phyloP scores from a whole-genome alignment of 768 basidiomycete genomes.

The Crucibulum laeve region DNA sequence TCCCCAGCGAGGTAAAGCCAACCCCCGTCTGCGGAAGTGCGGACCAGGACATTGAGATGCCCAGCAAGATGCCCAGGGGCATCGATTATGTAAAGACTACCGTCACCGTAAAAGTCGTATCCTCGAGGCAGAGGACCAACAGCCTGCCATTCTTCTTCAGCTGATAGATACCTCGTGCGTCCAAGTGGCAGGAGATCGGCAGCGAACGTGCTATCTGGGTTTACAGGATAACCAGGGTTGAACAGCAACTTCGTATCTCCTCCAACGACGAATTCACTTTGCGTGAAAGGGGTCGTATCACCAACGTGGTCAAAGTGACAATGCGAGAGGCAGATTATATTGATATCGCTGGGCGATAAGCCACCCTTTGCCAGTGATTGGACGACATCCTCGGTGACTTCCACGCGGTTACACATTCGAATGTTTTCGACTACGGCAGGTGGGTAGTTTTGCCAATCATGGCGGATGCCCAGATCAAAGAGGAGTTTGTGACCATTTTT shows the following conservation, averaged over 20 bases:
- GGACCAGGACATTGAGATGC: constrained; percentile 49
- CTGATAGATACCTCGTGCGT: not conserved
- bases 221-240: constrained; percentile 34
- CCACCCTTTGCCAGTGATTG: constrained; percentile 49
- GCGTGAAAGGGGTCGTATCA: constrained; percentile 38
- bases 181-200: constrained; percentile 27
- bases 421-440: constrained; percentile 25
- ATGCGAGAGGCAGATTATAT: constrained; percentile 45
- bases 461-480: constrained; percentile 54
- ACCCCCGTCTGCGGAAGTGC: constrained; percentile 49
- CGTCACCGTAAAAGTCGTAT: constrained; percentile 52
- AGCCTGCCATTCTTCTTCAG: not conserved
- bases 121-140: not conserved
- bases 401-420: constrained; percentile 14
- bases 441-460: constrained; percentile 37
- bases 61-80: constrained; percentile 53
- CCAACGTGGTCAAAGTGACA: constrained; percentile 54
- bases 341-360: constrained; percentile 33
- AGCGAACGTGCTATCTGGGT: constrained; percentile 26
- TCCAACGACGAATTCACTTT: constrained; percentile 44
- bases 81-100: constrained; percentile 53
- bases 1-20: constrained; percentile 58
- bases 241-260: constrained; percentile 31
- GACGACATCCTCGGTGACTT: constrained; percentile 32
- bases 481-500: constrained; percentile 29